Base-by-base conservation (phyloP, 257 asterid genomes). In the Solanum piurae region DNA sequence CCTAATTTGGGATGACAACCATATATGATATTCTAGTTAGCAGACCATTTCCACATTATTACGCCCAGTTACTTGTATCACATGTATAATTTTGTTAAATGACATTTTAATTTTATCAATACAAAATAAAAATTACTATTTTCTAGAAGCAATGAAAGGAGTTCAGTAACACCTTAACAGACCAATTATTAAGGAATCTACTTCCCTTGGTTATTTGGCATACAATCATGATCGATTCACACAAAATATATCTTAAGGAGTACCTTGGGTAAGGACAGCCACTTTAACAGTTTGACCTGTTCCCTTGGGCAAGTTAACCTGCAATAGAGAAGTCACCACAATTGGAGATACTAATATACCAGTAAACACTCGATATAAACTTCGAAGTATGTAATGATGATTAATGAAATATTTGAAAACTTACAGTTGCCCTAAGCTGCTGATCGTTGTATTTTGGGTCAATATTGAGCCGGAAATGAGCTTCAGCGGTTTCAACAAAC, bases 261-360 rank as follows among this genome's bases (percentile, higher is more conserved):
- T 91, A 95, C 98, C 99, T 95, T 97, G 99, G 20, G 99, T 97
- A 88, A 97, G 98, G 60, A 97, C 99, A 37, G 98, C 99, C 92
- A 97, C 95, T 93, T 93, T 95, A 89, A 97, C 92, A 12, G 95
- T 89, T 89, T 97, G 99, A 75, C 99, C 99, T 88, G 99, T 97
- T 85, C 99, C 99, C 90, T 94, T 97, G 58, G 99, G 99, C 91
- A 97, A 91, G 93, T 97, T 97, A 82, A 97, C 99, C 99, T 97
- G 90, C 86, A 92, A 88, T 12, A 89, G 20, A 87, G 27, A 88
- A 29, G 77, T 64, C 75, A 76, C 31, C 86, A 58, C 14, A 6
- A 46, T 71, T 69, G 37, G 49, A 44, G 27, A 27, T 8, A 20
- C 18, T 69, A 69, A 29, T 85, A 68, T 69, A 74, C 20, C 16